Evolutionary conservation across 371 early-diverging fungal species (phyloP), one percentile per base, ranked within the genome.

Genomic region (Homolaphlyctis polyrhiza): DNA sequence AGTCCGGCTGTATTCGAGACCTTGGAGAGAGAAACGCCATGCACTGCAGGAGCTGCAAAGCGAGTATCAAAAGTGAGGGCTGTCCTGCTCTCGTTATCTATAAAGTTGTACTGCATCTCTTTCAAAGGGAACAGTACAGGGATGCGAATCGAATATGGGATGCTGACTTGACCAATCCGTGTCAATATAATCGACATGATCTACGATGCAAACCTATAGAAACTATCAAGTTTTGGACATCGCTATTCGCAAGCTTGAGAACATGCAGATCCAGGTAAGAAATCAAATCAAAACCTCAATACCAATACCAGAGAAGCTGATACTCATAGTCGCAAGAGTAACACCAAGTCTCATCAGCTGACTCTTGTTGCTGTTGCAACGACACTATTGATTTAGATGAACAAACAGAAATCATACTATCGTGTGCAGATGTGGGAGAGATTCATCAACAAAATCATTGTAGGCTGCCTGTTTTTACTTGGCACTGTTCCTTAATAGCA

Each of bases 241-340:
- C 13, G 78, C 79, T 1, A 78, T 81, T 33, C 66, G 75, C 4
- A 81, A 78, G 61, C 57, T 78, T 58, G 81, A 81, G 63, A 69
- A 77, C 11, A 49, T 78, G 43, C 75, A 81, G 30, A 27, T 27
- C 8, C 55, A 55, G 47, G 47, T 47, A 18, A n/a, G n/a, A n/a
- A n/a, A n/a, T n/a, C n/a, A n/a, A n/a, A n/a, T n/a, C n/a, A n/a
- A n/a, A n/a, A n/a, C n/a, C n/a, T n/a, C n/a, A n/a, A n/a, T n/a
- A n/a, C n/a, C n/a, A n/a, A n/a, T n/a, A n/a, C n/a, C n/a, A n/a
- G n/a, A n/a, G n/a, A n/a, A n/a, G n/a, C n/a, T n/a, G n/a, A n/a
- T n/a, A n/a, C n/a, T n/a, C n/a, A n/a, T n/a, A n/a, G n/a, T n/a
- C n/a, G n/a, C n/a, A n/a, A n/a, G n/a, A n/a, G n/a, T n/a, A n/a